These are phyloP conservation scores for Entophlyctis luteolus DNA, from an alignment of 192 early-diverging fungal genomes.

Conservation along the genomic window DNA sequence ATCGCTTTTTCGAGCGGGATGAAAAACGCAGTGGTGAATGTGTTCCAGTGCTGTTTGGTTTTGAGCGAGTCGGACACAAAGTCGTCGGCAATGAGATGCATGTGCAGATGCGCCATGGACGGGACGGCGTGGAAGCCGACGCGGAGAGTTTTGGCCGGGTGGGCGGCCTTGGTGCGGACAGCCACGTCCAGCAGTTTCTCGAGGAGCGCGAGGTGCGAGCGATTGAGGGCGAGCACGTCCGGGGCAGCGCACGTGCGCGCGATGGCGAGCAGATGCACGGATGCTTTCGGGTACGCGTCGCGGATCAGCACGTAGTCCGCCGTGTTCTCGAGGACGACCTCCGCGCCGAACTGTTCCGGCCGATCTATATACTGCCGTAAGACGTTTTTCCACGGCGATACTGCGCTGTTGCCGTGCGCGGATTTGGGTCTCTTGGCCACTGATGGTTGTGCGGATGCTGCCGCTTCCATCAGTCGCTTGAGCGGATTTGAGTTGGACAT, in stretches of 20 bases:
- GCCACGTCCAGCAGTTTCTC: conserved; percentile 25
- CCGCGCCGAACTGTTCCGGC: conserved; percentile 37
- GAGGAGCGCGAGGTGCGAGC: conserved; percentile 29
- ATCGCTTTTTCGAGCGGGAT: conserved; percentile 37
- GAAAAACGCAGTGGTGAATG: conserved; percentile 63
- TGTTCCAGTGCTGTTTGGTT: conserved; percentile 62
- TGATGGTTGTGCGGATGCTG: background rate
- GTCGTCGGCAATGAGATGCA: conserved; percentile 65
- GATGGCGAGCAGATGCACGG: conserved; percentile 50
- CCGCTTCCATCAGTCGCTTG: background rate
- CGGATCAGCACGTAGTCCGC: conserved; percentile 43
- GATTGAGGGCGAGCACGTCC: conserved; percentile 31
- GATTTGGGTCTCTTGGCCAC: background rate
- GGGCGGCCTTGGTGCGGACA: conserved; percentile 4
- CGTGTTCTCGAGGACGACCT: conserved; percentile 39
- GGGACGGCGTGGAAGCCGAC: conserved; percentile 62
- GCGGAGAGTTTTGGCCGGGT: conserved; percentile 38
- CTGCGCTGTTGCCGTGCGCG: background rate
- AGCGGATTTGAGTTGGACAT: background rate
- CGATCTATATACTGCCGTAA: conserved; percentile 37
- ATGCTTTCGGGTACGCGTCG: conserved; percentile 55
- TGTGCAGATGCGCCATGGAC: conserved; percentile 57
- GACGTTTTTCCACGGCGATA: conserved; percentile 28
- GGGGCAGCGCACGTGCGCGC: conserved; percentile 36
- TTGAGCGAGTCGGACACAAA: conserved; percentile 49